Base-by-base conservation (phyloP, 2,329 filamentous ascomycete species). In the Fusarium dlaminii region DNA sequence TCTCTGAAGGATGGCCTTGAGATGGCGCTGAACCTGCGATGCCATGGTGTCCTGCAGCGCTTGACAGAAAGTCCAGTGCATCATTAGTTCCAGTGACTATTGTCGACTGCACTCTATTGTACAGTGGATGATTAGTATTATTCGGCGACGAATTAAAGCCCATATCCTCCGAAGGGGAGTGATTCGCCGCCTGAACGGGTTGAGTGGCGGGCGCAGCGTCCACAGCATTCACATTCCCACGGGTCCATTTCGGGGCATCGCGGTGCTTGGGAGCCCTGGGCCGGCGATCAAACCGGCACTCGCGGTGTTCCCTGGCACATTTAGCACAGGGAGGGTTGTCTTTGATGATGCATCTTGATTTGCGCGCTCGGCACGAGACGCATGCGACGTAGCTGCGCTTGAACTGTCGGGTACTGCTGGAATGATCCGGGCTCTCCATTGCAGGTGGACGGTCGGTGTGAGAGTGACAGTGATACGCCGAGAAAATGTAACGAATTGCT, bases 311-410 rank as follows among this genome's bases (percentile, higher is more conserved):
- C 5, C 71, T 39, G 14, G 59, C 69, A 7, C 71, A 73, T 42
- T 73, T 73, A 32, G 69, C 68, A 36, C 71, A 73, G 2, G 71
- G 71, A 15, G 71, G 71, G n/a, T 55, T 73, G 17, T 73, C 69
- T 18, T 73, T 72, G 45, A 73, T 42, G 39, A 73, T 66, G 6
- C 71, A 73, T 52, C 66, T 51, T 6, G 69, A 69, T 32, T 73
- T 73, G 48, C 71, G 71, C 15, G 58, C 59, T 34, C 71, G 69
- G 22, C 71, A 73, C 2, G 69, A 73, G 6, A 73, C 66, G 15
- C 71, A 73, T 15, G 71, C 71, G 34, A 73, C 71, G 14, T 73
- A 73, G 48, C 71, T 72, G n/a, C 71, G 71, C 45, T 73, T 73
- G 48, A 73, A 73, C 3, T 43, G 29, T 17, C 71, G 57, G 42